Evolutionary conservation across 2,329 filamentous ascomycete species (phyloP), one percentile per base, ranked within the genome.

Genomic region (Cordyceps fumosorosea): DNA sequence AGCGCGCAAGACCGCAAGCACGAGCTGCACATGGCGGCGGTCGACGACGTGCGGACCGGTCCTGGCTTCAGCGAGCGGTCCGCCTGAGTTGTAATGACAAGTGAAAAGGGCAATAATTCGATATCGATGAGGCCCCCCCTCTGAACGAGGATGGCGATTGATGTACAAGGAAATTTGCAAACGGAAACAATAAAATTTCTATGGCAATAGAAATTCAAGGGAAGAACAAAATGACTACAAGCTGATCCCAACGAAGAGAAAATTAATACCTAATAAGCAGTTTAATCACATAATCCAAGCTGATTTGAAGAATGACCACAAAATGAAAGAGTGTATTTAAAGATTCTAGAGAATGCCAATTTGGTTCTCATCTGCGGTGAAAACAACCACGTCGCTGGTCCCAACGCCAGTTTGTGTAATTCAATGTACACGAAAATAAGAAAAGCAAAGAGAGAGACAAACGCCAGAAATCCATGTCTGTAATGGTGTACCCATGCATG

Each of bases 1-100:
- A 78, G 74, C 67, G 74, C 75, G 42, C 79, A 86, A 71, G 82
- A 84, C 69, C 77, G 77, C 70, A 83, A 83, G 71, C 81, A 78
- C 65, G 73, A 73, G 60, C 67, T 81, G 71, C 80, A 83, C 67
- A 80, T 82, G 79, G 72, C 70, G 53, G 72, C 69, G 61, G 73
- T 80, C 34, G 71, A 68, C 2, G 69, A 68, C 40, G 72, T 74
- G 62, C 67, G 72, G 68, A 70, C 71, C 1, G 73, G 73, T 2
- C 73, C 74, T 8, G 78, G 79, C 0, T 81, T 81, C 62, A 77
- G 71, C 37, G 78, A 81, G 74, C 66, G 71, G 40, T 54, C 58
- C 26, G 57, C 32, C 58, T 60, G 29, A 29, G 5, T 29, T 29
- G 29, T 7, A 7, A 29, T 3, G 26, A 29, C 26, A 29, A 29